phyloP scores from a whole-genome alignment of 2,329 filamentous ascomycete genomes.

The Rhexocercosporidium sp. region DNA sequence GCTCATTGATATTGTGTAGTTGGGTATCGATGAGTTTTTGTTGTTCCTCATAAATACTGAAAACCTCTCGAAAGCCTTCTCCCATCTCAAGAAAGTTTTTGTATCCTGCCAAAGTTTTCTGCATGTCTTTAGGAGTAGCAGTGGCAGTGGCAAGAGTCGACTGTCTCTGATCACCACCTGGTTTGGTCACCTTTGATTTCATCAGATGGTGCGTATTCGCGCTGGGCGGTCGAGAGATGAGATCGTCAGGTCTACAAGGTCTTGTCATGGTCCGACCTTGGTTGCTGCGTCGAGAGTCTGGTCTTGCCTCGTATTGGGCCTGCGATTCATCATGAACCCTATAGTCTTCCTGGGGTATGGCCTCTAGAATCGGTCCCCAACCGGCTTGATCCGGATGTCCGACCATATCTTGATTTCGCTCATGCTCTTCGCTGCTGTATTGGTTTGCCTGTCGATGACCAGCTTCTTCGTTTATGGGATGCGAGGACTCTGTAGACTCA shows the following conservation, averaged over 20 bases:
- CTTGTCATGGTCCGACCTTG: slow-evolving; percentile 1
- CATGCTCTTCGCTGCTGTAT: neutral
- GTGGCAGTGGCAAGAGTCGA: neutral
- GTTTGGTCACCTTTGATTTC: slow-evolving; percentile 6
- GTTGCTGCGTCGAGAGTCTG: slow-evolving; percentile 20
- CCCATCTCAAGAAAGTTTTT: neutral
- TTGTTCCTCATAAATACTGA: slow-evolving; percentile 18
- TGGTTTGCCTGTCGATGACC: neutral
- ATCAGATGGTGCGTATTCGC: neutral
- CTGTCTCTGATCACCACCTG: neutral
- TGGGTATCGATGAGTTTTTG: slow-evolving; percentile 19
- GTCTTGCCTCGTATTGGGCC: slow-evolving; percentile 4
- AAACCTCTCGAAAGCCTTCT: neutral
- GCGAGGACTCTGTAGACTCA: neutral
- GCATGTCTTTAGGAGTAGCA: neutral
- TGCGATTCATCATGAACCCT: neutral
- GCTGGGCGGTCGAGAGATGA: neutral
- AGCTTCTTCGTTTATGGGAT: neutral
- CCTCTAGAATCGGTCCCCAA: neutral
- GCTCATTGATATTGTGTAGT: slow-evolving; percentile 21
- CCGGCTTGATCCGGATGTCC: neutral
- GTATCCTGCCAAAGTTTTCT: neutral
- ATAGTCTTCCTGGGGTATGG: neutral
- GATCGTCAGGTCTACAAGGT: neutral
- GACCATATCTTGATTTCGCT: neutral